Conservation (phyloP, 768 basidiomycete species). For the Russula griseocarnosa region DNA sequence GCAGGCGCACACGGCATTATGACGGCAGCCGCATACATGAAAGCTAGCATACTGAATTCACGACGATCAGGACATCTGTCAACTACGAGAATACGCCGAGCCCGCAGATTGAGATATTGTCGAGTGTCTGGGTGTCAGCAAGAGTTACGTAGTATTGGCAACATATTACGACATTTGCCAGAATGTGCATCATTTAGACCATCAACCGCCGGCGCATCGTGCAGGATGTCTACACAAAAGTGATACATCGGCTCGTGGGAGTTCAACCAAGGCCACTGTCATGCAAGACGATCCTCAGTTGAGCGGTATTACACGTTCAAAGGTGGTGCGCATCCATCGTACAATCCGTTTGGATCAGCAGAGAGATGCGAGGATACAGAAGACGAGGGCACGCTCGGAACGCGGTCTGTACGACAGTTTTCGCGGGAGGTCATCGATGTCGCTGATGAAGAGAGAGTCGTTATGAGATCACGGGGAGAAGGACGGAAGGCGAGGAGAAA, state of each 20-base stretch:
- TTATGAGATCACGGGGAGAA: constrained; percentile 42
- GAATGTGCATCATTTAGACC: constrained; percentile 43
- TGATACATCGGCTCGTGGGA: constrained; percentile 57
- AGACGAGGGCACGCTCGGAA: constrained; percentile 27
- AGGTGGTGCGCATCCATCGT: constrained; percentile 31
- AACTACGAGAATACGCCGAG: constrained; percentile 44
- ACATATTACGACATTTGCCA: constrained; percentile 1
- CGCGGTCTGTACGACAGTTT: constrained; percentile 2
- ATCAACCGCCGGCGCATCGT: constrained; percentile 69
- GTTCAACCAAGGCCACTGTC: constrained; percentile 32
- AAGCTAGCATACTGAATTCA: constrained; percentile 58
- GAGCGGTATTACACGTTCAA: constrained; percentile 16
- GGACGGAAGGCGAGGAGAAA: constrained; percentile 41
- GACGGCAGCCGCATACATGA: constrained; percentile 65
- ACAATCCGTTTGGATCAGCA: constrained; percentile 40
- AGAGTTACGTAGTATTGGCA: constrained; percentile 53
- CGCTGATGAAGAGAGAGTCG: constrained; percentile 51
- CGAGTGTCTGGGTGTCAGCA: constrained; percentile 76
- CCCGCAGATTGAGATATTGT: constrained; percentile 75
- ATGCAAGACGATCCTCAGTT: constrained; percentile 5
- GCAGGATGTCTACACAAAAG: constrained; percentile 60
- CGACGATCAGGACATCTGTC: constrained; percentile 48
- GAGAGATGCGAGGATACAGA: constrained; percentile 36
- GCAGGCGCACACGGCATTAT: constrained; percentile 78
- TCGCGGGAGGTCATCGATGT: constrained; percentile 25